Evolutionary conservation across 1,139 yeast genomes (phyloP), one percentile per base, ranked within the genome.

Genomic region (Candida albicans): DNA sequence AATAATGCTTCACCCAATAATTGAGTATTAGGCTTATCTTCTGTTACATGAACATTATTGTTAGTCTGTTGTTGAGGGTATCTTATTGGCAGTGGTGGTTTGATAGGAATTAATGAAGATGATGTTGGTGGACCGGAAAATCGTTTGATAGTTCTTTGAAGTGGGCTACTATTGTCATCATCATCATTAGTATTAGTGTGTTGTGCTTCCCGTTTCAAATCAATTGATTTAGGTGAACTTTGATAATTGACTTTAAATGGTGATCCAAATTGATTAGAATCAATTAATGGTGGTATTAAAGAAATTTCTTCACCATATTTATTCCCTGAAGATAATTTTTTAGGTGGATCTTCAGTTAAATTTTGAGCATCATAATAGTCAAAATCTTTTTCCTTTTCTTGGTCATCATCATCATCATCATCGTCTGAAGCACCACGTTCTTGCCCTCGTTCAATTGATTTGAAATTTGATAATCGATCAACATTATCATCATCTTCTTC

Each of bases 1-100:
- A 86, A 86, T 34, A 85, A 64, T 0, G 82, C 79, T 46, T 84
- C 91, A 10, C 93, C 91, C 24, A 67, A 52, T 36, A 73, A 41
- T 37, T 37, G 50, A 13, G 38, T 26, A 30, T 24, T 39, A 18
- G 22, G 3, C 5, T 18, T 18, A 18, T 18, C 22, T 18, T 18
- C 22, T 4, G 22, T 18, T 18, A 5, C 3, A 18, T 18, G 22
- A 5, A 5, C 22, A 18, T 18, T 18, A 18, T 18, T 18, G 22
- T 18, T 18, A 4, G 22, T 18, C 5, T 29, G 13, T n/a, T 29
- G 32, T 29, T 10, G 32, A n/a, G 12, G 32, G n/a, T 35, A 24
- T 34, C 46, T 36, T 8, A 40, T 40, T 26, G 46, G 43, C 14
- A 38, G 31, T 7, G 45, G 49, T 8, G 46, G 41, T 15, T 40